A percentile compares a stretch with the other conserved stretches of the same genome.
phyloP scores from a whole-genome alignment of 352 stramenopile genomes.

The Phytophthora capsici region DNA sequence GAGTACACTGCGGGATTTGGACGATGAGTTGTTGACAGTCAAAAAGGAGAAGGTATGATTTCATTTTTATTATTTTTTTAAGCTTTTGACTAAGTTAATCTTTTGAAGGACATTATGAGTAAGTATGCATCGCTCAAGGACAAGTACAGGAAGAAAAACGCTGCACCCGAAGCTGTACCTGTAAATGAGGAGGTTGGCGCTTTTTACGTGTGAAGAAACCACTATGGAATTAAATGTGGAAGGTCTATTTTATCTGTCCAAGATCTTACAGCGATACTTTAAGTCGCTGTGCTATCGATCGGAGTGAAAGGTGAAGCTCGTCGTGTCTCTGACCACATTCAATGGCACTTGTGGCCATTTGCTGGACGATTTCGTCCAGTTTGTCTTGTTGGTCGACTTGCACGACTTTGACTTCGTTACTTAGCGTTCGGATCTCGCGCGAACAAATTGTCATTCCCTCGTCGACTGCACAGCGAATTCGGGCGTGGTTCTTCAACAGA shows the following conservation, averaged over 20 bases:
- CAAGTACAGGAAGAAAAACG: conserved; percentile 84
- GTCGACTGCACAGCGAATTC: conserved; percentile 57
- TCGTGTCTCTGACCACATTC: conserved; percentile 45
- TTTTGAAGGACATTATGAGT: conserved; percentile 62
- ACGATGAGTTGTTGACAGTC: conserved; percentile 72
- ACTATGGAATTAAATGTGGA: neutral
- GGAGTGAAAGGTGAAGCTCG: conserved; percentile 46
- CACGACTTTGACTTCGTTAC: conserved; percentile 46
- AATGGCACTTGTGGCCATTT: conserved; percentile 41
- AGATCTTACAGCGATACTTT: conserved; percentile 42
- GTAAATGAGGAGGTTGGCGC: conserved; percentile 26
- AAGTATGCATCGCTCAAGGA: conserved; percentile 79
- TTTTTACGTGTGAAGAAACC: conserved; percentile 50
- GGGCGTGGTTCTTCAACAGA: conserved; percentile 59
- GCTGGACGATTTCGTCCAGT: conserved; percentile 38
- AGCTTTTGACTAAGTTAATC: neutral
- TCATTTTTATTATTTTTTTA: neutral
- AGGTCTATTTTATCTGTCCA: conserved; percentile 21
- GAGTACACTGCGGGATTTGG: conserved; percentile 61
- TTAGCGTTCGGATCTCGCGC: conserved; percentile 53
- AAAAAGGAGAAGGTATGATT: conserved; percentile 65
- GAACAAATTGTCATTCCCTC: conserved; percentile 65
- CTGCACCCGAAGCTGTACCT: conserved; percentile 42
- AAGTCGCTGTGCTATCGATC: conserved; percentile 49
- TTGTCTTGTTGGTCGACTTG: conserved; percentile 47